Percentiles rank a stretch among this genome's conserved stretches.
Evolutionary conservation across 2,329 filamentous ascomycete species (phyloP).

Genomic region (Knoxdaviesia proteae): DNA sequence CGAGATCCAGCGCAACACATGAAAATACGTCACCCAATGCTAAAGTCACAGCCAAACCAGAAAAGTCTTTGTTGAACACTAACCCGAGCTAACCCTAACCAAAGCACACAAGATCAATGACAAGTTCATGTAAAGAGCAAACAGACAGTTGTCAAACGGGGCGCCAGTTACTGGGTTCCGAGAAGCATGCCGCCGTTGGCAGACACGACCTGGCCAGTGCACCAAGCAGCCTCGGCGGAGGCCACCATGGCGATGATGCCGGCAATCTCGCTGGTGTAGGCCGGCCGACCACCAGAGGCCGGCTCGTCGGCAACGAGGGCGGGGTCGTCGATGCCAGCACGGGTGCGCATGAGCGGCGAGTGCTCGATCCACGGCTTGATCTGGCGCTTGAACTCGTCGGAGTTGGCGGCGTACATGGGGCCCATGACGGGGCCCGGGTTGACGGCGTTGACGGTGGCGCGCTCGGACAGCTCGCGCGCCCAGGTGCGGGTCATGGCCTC

Average conservation of each 20-base stretch:
- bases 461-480: constrained; percentile 32
- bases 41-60: too few relatives aligned
- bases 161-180: constrained; percentile 10
- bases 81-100: too few relatives aligned
- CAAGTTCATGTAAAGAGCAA: too few relatives aligned
- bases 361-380: constrained; percentile 23
- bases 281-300: constrained; percentile 6
- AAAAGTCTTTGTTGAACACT: too few relatives aligned
- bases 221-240: constrained; percentile 50
- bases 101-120: too few relatives aligned
- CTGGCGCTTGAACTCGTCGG: constrained; percentile 18
- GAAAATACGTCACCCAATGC: too few relatives aligned
- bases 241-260: constrained; percentile 12
- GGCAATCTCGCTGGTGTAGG: constrained; percentile 7
- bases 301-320: constrained; percentile 5
- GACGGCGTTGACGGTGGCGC: constrained; percentile 33
- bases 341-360: constrained; percentile 40
- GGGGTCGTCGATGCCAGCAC: constrained; percentile 11
- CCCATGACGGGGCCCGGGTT: constrained; percentile 35
- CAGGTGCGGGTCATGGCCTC: constrained; percentile 39
- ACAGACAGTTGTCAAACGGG: too few relatives aligned
- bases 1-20: too few relatives aligned
- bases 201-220: constrained; percentile 59
- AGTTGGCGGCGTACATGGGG: constrained; percentile 26
- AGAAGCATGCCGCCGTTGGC: constrained; percentile 54